Conservation (phyloP, 2,329 filamentous ascomycete species). For the Botrytis byssoidea region DNA sequence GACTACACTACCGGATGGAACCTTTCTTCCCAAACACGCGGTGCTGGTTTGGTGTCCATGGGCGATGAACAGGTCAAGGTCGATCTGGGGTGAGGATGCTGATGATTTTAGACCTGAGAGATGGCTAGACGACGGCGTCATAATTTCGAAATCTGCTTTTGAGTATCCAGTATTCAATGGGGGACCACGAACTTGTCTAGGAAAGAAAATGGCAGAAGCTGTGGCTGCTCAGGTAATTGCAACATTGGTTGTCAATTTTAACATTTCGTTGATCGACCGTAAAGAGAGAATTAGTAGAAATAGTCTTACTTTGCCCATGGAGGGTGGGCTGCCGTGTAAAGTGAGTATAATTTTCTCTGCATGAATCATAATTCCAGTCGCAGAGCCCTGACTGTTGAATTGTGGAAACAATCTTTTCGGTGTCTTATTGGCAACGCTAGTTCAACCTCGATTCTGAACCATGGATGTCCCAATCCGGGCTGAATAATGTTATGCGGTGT, state of each 20-base stretch:
- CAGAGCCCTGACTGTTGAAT: not conserved
- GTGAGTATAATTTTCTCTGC: not conserved
- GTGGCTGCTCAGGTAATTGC: conserved; percentile 58
- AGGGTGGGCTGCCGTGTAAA: conserved; percentile 52
- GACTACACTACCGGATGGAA: conserved; percentile 59
- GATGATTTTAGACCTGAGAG: conserved; percentile 56
- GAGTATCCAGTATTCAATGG: conserved; percentile 67
- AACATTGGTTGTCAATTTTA: conserved; percentile 49
- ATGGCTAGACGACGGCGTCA: conserved; percentile 50
- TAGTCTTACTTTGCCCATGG: conserved; percentile 63
- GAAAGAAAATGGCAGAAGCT: conserved; percentile 63
- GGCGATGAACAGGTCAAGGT: conserved; percentile 59
- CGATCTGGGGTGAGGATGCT: conserved; percentile 57
- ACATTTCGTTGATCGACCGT: conserved; percentile 46
- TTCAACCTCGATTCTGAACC: too few species aligned
- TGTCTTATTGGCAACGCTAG: not conserved
- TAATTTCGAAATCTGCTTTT: conserved; percentile 48
- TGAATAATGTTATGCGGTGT: not conserved
- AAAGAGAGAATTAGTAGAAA: conserved; percentile 55
- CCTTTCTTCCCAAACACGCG: conserved; percentile 52
- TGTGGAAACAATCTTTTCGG: not conserved
- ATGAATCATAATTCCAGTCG: not conserved
- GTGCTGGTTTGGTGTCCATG: conserved; percentile 64
- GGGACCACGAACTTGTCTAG: conserved; percentile 58
- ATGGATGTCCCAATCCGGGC: not conserved